Conservation (phyloP, 164 flowering plant species). For the Echeveria elegans region DNA sequence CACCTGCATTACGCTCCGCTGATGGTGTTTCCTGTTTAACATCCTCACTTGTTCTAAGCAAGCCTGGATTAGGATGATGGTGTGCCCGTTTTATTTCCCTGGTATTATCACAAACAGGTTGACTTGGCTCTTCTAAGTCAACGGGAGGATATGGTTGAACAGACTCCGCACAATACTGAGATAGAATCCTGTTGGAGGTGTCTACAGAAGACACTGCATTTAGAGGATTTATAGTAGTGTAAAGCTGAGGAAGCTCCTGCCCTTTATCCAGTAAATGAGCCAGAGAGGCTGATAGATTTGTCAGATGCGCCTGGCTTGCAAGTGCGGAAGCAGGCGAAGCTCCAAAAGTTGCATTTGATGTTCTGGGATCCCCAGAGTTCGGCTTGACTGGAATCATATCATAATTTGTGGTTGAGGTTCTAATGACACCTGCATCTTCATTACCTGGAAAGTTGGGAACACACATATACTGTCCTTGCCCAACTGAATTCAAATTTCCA, state of each 20-base stretch:
- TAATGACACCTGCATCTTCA: not conserved
- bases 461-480: not conserved
- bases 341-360: not conserved
- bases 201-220: not conserved
- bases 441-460: not conserved
- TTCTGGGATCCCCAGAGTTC: not conserved
- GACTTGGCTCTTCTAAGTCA: not conserved
- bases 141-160: not conserved
- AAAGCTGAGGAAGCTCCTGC: not conserved
- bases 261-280: constrained; percentile 6
- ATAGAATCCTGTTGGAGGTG: not conserved
- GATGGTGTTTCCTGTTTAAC: constrained; percentile 1
- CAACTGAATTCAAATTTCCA: not conserved
- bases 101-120: not conserved
- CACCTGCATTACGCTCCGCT: not conserved
- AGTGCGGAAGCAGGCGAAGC: not conserved
- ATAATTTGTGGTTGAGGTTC: not conserved
- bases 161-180: not conserved
- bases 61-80: not conserved
- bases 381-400: not conserved
- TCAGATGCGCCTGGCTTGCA: not conserved
- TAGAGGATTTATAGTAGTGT: not conserved
- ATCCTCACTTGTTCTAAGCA: not conserved
- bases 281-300: constrained; percentile 1
- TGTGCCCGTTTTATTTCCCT: not conserved